These are phyloP conservation scores for Hanseniaspora uvarum DNA, from an alignment of 1,139 yeast species.

Conservation along the genomic window DNA sequence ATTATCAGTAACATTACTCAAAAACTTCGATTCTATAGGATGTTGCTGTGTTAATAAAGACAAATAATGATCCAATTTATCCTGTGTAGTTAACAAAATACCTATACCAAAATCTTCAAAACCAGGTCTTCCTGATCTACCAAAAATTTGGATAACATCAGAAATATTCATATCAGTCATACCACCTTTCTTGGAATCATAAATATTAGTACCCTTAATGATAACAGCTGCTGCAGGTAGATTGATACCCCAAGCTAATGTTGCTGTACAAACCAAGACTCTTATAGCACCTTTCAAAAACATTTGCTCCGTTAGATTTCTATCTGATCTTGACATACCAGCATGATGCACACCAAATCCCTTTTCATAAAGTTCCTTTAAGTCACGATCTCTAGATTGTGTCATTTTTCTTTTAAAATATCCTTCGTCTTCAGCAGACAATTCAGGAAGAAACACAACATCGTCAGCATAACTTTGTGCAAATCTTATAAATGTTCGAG, in stretches of 20 bases:
- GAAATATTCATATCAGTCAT: slow-evolving; percentile 87
- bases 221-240: slow-evolving; percentile 97
- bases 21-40: slow-evolving; percentile 82
- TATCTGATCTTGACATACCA: slow-evolving; percentile 85
- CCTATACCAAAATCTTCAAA: slow-evolving; percentile 79
- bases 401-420: slow-evolving; percentile 55
- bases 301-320: slow-evolving; percentile 82
- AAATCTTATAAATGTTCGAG: slow-evolving; percentile 59
- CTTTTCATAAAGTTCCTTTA: slow-evolving; percentile 63
- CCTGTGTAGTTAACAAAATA: slow-evolving; percentile 73
- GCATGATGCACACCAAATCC: slow-evolving; percentile 98
- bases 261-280: slow-evolving; percentile 91
- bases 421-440: slow-evolving; percentile 38
- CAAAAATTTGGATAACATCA: slow-evolving; percentile 94
- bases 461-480: slow-evolving; percentile 39
- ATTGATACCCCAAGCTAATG: slow-evolving; percentile 99
- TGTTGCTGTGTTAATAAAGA: slow-evolving; percentile 86
- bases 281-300: slow-evolving; percentile 77
- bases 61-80: slow-evolving; percentile 74
- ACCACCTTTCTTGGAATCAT: slow-evolving; percentile 91
- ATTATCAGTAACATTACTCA: slow-evolving; percentile 74
- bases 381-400: slow-evolving; percentile 66
- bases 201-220: slow-evolving; percentile 90
- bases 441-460: slow-evolving; percentile 13
- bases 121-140: slow-evolving; percentile 99